Base-by-base conservation (phyloP, 2,329 filamentous ascomycete species). In the Shiraia sp. region DNA sequence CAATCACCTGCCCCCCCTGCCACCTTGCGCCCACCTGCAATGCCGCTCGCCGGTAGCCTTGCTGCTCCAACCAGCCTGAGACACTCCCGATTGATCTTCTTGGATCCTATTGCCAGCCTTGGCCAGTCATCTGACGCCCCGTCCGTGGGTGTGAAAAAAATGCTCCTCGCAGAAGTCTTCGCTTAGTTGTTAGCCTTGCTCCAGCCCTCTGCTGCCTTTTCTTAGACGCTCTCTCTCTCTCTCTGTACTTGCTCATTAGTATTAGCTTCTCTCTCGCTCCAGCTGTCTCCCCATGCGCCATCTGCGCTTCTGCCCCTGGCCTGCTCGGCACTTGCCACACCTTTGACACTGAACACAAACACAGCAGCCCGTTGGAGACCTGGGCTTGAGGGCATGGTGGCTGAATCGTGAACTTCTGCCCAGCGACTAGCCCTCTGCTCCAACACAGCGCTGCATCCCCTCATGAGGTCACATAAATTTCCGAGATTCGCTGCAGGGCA, bases 311-410 rank as follows among this genome's bases (percentile, higher is more conserved):
- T n/a, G n/a, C 45, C 29, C 46, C 41, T 50, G 47, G 34, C 46
- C 42, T 29, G n/a, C n/a, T 49, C 61, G 53, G 55, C 51, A 55
- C 46, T 53, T 57, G 51, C 59, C 56, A 62, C 47, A 48, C 28
- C 51, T 48, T 59, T 47, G 53, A n/a, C 54, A 61, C 61, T 41
- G 45, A 50, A 53, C 45, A 53, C 42, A 49, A 32, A 57, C 60
- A 67, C 63, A 50, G 42, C 64, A 67, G 66, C 63, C 54, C 64
- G 61, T 68, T 68, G 61, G 45, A 57, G 52, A 31, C n/a, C n/a
- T n/a, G n/a, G n/a, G 47, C 45, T 58, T 47, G 62, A 58, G 46
- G 48, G 62, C 53, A 66, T 65, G 60, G 66, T 66, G 64, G 66
- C 65, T 61, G 62, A 53, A 54, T 48, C 49, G 48, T 42, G n/a